Evolutionary conservation across 73 alveolate species (phyloP), one percentile per base, ranked within the genome.

Genomic region (Urostyla sp.): DNA sequence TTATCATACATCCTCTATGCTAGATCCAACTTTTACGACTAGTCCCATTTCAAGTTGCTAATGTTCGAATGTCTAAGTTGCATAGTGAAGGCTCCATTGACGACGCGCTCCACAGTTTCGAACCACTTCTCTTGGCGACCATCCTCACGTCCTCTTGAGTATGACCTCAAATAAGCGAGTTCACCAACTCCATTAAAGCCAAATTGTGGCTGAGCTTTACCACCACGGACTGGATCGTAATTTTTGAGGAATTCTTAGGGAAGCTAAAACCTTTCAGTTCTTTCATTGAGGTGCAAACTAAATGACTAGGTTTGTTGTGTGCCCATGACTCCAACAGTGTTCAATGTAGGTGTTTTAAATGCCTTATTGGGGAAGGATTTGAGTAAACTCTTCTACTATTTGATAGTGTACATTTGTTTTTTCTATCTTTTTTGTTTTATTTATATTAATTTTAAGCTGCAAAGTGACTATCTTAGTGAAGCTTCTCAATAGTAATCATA

Each of bases 151-250:
- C 61, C 44, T 45, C 94, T 50, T 0, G 90, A 78, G 59, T 87
- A 87, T 8, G 87, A 60, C 24, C 94, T 35, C 18, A 28, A 54
- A 74, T 78, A 87, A 0, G 85, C 90, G 30, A 87, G 51, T 67
- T 87, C 94, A 5, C 94, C 94, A 13, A 87, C 76, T 3, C 94
- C 94, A 46, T 87, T 87, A 55, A 87, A 87, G 20, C 94, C 94
- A 54, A 87, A 87, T 28, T 78, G 50, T 16, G 72, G 80, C 13
- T 67, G 80, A 38, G 43, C 49, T 37, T 18, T 37, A 34, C 60
- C 45, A 10, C 10, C 20, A 40, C 8, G 23, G 20, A 43, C 23
- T 5, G 79, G 79, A 63, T 63, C 79, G 44, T 63, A 63, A 26
- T 63, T 5, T 18, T 24, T 28, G 8, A 63, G 36, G 30, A 63